Conservation (phyloP, 2,329 filamentous ascomycete species). For the Phyllosticta citriasiana region DNA sequence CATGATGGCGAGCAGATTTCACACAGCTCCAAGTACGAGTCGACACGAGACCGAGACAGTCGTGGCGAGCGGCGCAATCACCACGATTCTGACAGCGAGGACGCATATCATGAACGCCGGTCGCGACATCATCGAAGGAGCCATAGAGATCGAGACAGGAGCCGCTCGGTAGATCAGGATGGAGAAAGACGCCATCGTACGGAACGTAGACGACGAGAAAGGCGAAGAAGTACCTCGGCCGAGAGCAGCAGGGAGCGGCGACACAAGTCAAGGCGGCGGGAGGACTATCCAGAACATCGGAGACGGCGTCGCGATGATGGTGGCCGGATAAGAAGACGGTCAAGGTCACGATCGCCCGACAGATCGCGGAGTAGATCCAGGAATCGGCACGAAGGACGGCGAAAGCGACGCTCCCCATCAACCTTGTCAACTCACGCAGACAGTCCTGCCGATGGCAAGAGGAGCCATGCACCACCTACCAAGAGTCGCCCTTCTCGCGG, state of each 20-base stretch:
- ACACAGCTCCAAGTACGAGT: slow-evolving; percentile 12
- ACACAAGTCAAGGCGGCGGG: background rate
- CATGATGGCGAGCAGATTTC: slow-evolving; percentile 16
- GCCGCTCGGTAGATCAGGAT: slow-evolving; percentile 3
- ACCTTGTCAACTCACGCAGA: background rate
- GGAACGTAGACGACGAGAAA: slow-evolving; percentile 7
- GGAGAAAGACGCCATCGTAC: slow-evolving; percentile 8
- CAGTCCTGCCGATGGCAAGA: background rate
- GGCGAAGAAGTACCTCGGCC: background rate
- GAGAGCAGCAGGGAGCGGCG: slow-evolving; percentile 1
- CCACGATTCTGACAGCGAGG: slow-evolving; percentile 10
- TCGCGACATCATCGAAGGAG: slow-evolving; percentile 15
- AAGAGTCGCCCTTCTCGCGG: background rate
- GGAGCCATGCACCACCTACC: background rate
- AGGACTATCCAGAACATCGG: background rate
- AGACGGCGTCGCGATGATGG: background rate
- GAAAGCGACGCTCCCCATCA: slow-evolving; percentile 3
- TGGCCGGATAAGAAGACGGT: slow-evolving; percentile 11
- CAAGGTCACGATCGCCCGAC: slow-evolving; percentile 12
- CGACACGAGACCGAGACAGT: slow-evolving; percentile 9
- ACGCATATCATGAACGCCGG: slow-evolving; percentile 11
- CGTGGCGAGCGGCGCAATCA: slow-evolving; percentile 13
- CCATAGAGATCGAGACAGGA: slow-evolving; percentile 9
- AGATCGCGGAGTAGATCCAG: background rate
- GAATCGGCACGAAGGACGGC: background rate